Base-by-base conservation (phyloP, 108 stramenopile genomes). In the Stephanodiscus triporus region DNA sequence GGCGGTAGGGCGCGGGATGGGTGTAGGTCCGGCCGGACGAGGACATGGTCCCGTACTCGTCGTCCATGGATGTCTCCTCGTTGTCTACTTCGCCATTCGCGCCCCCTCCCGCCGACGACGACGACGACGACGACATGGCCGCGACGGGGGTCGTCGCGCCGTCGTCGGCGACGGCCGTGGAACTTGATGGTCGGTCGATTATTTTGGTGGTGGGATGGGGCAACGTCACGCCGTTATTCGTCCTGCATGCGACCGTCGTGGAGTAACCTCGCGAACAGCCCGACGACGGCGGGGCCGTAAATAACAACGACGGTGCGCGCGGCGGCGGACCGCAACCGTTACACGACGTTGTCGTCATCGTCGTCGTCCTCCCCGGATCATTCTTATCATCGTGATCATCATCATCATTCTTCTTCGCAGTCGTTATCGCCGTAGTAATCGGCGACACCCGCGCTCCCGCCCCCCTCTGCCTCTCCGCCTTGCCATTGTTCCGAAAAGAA, bases 11-110 rank as follows among this genome's bases (percentile, higher is more conserved):
- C 26, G 82, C 57, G 23, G 82, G 76, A 53, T 86, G 40, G 38
- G 82, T 76, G 66, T 76, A 93, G 26, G 87, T 91, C 48, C 91
- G 73, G 49, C 95, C 95, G 9, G 86, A 84, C 23, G 79, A 74
- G 53, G 84, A 85, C 95, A 96, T 96, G 62, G 86, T 76, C 9
- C 95, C 95, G 65, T 96, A 96, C 75, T 96, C 95, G 63, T 96
- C 95, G 69, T 90, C 82, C 95, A 96, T 96, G 71, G 65, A 76
- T 8, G 37, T 36, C 16, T 49, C 43, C 23, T 55, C 54, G 72
- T 50, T 59, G 6, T 49, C 26, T 56, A 19, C 51, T 50, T 42
- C 17, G 32, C 51, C n/a, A 34, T 3, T 45, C 22, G 55, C 6
- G 4, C 30, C 43, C 43, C 43, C 14, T 0, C 14, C 0, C 13